Percentiles rank a stretch among this genome's conserved stretches.
Conservation (phyloP, 2,329 filamentous ascomycete species). For the Alternaria sp. region DNA sequence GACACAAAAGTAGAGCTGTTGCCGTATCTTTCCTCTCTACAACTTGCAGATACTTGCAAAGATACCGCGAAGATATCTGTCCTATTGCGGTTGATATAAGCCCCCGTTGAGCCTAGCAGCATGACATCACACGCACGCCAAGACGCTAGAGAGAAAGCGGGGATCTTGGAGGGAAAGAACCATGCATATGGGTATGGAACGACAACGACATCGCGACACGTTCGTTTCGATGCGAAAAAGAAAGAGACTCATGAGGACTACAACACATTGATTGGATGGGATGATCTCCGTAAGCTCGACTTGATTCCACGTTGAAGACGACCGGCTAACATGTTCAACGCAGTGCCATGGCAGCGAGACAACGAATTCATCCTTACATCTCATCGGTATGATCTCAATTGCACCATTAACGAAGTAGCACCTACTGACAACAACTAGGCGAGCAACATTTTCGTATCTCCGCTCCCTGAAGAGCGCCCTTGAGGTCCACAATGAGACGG, state of each 20-base stretch:
- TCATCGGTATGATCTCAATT: background rate
- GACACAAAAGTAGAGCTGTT: background rate
- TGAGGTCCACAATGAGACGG: conserved; percentile 13
- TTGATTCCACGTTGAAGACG: background rate
- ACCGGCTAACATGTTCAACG: background rate
- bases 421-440: background rate
- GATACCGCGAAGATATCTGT: background rate
- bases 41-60: background rate
- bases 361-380: conserved; percentile 16
- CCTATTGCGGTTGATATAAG: background rate
- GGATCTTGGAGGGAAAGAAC: conserved; percentile 1
- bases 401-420: background rate
- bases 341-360: conserved; percentile 15
- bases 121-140: conserved; percentile 13
- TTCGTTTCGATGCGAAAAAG: background rate
- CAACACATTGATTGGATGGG: conserved; percentile 8
- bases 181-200: background rate
- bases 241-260: background rate
- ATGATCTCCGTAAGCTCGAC: conserved; percentile 12
- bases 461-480: conserved; percentile 6
- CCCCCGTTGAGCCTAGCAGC: background rate
- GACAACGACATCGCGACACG: conserved; percentile 3
- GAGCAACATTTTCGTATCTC: conserved; percentile 5
- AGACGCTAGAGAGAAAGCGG: conserved; percentile 12
- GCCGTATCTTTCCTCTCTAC: background rate